Conservation (phyloP, 2,329 filamentous ascomycete species). For the Alternaria sp. region DNA sequence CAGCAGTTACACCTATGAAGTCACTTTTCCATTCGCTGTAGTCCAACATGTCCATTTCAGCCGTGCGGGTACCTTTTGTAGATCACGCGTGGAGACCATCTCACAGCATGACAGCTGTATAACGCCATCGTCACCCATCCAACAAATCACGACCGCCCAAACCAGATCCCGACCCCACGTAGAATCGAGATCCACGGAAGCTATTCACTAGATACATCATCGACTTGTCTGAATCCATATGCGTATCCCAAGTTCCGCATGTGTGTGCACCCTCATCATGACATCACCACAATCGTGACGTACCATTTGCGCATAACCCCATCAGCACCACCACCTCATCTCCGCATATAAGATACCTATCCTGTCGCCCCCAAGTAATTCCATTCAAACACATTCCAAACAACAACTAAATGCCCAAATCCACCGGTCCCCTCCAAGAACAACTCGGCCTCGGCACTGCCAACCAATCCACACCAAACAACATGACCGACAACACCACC, state of each 20-base stretch:
- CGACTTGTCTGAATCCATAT: slow-evolving; percentile 1
- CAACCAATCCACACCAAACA: slow-evolving; percentile 19
- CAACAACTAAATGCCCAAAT: slow-evolving; percentile 29
- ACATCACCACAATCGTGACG: slow-evolving; percentile 27
- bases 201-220: slow-evolving; percentile 22
- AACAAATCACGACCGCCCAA: not conserved
- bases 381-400: not conserved
- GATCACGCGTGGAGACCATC: not conserved
- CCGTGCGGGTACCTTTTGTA: slow-evolving; percentile 4
- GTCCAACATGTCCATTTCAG: not conserved
- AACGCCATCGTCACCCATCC: slow-evolving; percentile 1
- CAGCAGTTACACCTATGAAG: not conserved
- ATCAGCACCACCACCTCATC: not conserved
- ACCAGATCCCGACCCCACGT: not conserved
- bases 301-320: slow-evolving; percentile 1
- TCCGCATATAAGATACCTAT: slow-evolving; percentile 1
- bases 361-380: no score
- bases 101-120: slow-evolving; percentile 6
- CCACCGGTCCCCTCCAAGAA: slow-evolving; percentile 31
- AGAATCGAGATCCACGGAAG: slow-evolving; percentile 9
- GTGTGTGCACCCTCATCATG: slow-evolving; percentile 20
- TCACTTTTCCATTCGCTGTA: not conserved
- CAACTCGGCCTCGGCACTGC: slow-evolving; percentile 27
- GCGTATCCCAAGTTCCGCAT: not conserved
- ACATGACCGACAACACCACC: slow-evolving; percentile 33